These are phyloP conservation scores for Xylaria sp. DNA, from an alignment of 2,329 filamentous ascomycete genomes.

Conservation along the genomic window DNA sequence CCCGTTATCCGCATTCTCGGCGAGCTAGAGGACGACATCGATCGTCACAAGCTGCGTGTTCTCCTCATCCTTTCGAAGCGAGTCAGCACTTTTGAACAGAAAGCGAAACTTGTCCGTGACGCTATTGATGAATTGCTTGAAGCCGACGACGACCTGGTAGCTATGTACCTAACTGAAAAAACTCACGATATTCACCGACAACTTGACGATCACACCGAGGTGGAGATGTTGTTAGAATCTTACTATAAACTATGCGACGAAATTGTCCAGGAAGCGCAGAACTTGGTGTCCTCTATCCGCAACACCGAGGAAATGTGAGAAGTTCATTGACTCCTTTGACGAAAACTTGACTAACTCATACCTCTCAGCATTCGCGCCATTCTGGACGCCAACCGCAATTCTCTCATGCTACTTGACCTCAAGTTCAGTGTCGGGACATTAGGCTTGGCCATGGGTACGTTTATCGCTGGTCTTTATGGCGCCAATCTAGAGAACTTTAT, in stretches of 20 bases:
- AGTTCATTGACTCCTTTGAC: not conserved
- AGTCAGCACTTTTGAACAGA: slow-evolving; percentile 96
- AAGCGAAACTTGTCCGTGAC: slow-evolving; percentile 90
- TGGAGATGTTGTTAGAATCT: slow-evolving; percentile 95
- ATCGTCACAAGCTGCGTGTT: slow-evolving; percentile 89
- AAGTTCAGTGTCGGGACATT: slow-evolving; percentile 96
- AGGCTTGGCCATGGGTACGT: slow-evolving; percentile 92
- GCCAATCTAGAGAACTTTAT: slow-evolving; percentile 99
- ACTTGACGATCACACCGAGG: slow-evolving; percentile 91
- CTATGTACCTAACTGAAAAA: slow-evolving; percentile 97
- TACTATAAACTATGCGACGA: slow-evolving; percentile 99
- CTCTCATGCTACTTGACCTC: slow-evolving; percentile 95
- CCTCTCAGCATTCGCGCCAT: slow-evolving; percentile 87
- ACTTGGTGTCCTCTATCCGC: slow-evolving; percentile 91
- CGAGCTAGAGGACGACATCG: slow-evolving; percentile 95
- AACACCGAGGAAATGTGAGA: slow-evolving; percentile 98
- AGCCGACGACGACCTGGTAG: slow-evolving; percentile 91
- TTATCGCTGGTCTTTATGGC: slow-evolving; percentile 97
- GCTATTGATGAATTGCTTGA: slow-evolving; percentile 95
- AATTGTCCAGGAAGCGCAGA: slow-evolving; percentile 94
- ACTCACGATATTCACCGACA: slow-evolving; percentile 75
- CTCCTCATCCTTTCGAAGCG: slow-evolving; percentile 95
- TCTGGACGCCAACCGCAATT: slow-evolving; percentile 96
- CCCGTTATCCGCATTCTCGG: slow-evolving; percentile 89
- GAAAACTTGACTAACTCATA: slow-evolving; percentile 40